phyloP scores from a whole-genome alignment of 2,329 filamentous ascomycete species.

The Claviceps quebecensis region DNA sequence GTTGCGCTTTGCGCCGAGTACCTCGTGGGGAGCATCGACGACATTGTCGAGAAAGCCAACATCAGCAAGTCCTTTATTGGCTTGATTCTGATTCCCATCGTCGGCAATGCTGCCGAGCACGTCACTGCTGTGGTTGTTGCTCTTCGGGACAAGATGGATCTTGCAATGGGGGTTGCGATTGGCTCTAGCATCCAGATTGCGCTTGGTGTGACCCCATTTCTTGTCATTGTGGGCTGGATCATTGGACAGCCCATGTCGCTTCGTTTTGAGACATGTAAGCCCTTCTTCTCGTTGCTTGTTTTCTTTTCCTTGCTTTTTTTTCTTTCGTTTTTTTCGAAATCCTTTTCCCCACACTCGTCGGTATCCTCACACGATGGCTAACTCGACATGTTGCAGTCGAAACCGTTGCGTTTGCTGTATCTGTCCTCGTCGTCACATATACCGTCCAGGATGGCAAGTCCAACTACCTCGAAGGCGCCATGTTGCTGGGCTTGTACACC shows the following conservation, averaged over 20 bases:
- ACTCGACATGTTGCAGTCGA: constrained; percentile 33
- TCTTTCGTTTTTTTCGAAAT: too few relatives aligned
- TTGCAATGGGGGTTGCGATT: constrained; percentile 66
- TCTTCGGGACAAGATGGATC: constrained; percentile 61
- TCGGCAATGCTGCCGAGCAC: constrained; percentile 69
- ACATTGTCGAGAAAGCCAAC: constrained; percentile 51
- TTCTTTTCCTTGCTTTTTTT: background rate
- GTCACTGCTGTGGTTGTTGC: constrained; percentile 72
- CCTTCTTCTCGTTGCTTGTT: too few relatives aligned
- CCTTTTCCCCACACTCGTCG: too few relatives aligned
- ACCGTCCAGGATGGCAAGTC: constrained; percentile 70
- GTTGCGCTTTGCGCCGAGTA: constrained; percentile 66
- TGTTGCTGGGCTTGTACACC: constrained; percentile 41
- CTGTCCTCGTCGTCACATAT: constrained; percentile 61
- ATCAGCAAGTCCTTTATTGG: constrained; percentile 75
- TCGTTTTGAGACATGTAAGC: constrained; percentile 53
- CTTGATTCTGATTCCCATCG: constrained; percentile 64
- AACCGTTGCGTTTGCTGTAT: constrained; percentile 64
- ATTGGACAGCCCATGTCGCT: constrained; percentile 60
- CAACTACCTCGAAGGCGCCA: constrained; percentile 71
- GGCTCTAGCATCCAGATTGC: constrained; percentile 75
- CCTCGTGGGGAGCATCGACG: constrained; percentile 62
- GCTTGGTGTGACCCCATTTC: constrained; percentile 63
- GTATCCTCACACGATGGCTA: background rate
- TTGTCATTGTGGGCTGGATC: constrained; percentile 71